Evolutionary conservation across 2,329 filamentous ascomycete genomes (phyloP), one percentile per base, ranked within the genome.

Genomic region (Colletotrichum sp.): DNA sequence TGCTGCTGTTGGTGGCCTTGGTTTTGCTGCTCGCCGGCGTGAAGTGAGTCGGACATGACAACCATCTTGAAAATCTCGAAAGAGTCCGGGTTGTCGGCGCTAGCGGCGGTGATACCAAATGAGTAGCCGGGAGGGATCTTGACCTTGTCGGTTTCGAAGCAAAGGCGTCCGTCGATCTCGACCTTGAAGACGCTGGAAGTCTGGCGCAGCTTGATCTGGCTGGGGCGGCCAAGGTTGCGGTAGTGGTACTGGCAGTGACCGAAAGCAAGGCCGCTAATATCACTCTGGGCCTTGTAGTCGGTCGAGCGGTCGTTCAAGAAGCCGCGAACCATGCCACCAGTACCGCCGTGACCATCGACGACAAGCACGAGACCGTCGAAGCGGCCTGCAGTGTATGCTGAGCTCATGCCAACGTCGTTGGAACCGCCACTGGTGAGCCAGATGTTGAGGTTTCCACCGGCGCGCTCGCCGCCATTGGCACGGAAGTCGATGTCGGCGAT

Each of bases 321-420:
- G 22, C 94, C 97, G 75, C 97, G 91, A 78, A 99, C 89, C 85
- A 94, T 96, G 79, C 97, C 97, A 68, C 92, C 93, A 4, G 86
- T 85, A 60, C 95, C 94, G 71, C 94, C 94, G 81, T 97, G 94
- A 77, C 94, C 93, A 85, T 98, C 96, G 70, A 99, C 85, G 28
- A 98, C 93, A 73, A 99, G 87, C 39, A 92, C 96, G 79, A 99
- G 87, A n/a, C 97, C 97, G 80, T 98, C 96, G 81, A 98, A 99
- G 79, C 91, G 92, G 70, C 92, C 92, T 12, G 94, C 93, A 1
- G 94, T 97, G 86, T 98, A 98, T 79, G 98, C 92, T 84, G 95
- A 98, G 78, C 91, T 90, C 28, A 93, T 90, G 71, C 92, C 93
- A 71, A 98, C 88, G 34, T 88, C 87, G 76, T 89, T 85, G 79